phyloP scores from a whole-genome alignment of 768 basidiomycete species.

The Amanita muscaria region DNA sequence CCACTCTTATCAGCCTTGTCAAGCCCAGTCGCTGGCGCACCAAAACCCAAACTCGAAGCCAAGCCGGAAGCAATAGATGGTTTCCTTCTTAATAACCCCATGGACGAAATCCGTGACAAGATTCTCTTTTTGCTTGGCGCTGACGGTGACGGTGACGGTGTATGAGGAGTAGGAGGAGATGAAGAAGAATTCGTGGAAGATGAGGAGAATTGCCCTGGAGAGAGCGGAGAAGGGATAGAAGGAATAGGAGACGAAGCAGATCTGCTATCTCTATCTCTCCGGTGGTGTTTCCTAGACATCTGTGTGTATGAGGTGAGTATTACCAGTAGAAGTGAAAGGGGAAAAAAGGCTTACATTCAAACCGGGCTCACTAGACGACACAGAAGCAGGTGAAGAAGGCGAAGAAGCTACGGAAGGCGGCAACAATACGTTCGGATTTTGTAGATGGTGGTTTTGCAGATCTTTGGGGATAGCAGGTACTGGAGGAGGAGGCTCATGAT shows the following conservation, averaged over 20 bases:
- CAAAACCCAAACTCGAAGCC: neutral
- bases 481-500: neutral
- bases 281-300: too few relatives aligned
- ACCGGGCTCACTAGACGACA: neutral
- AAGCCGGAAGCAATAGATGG: neutral
- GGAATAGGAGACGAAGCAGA: constrained; percentile 4
- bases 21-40: neutral
- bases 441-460: too few relatives aligned
- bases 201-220: too few relatives aligned
- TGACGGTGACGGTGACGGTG: too few relatives aligned
- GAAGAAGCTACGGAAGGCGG: neutral
- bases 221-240: neutral
- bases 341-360: neutral
- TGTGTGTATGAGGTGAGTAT: neutral
- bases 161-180: too few relatives aligned
- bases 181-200: too few relatives aligned
- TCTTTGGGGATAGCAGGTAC: constrained; percentile 7
- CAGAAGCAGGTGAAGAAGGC: neutral
- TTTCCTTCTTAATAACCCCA: neutral
- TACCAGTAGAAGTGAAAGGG: neutral
- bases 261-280: neutral
- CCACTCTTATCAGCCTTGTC: too few relatives aligned
- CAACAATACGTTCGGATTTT: too few relatives aligned
- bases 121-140: neutral
- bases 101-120: neutral